Evolutionary conservation across 2,329 filamentous ascomycete species (phyloP).

Genomic region (Fonsecaea erecta): DNA sequence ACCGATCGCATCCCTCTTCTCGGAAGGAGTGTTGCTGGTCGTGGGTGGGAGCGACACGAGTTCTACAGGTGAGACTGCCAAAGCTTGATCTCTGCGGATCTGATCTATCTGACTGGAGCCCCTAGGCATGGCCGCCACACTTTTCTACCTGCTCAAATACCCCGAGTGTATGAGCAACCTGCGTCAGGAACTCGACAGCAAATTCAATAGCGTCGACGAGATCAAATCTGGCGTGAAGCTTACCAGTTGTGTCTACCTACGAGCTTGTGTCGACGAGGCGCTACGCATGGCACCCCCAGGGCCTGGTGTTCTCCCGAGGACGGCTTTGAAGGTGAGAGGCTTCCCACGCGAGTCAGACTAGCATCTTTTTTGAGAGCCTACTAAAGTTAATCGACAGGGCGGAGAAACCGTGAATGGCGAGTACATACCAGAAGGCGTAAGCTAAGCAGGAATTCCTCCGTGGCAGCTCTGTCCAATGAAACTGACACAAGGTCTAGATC

Average conservation of each 20-base stretch:
- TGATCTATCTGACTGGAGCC: not conserved
- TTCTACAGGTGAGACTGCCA: not conserved
- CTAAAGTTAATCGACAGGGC: not conserved
- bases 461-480: not conserved
- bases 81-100: not conserved
- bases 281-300: conserved; percentile 2
- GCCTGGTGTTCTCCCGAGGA: not conserved
- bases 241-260: not conserved
- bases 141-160: conserved; percentile 1
- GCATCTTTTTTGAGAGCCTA: not conserved
- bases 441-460: not conserved
- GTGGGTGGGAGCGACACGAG: not conserved
- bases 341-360: not conserved
- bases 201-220: not conserved
- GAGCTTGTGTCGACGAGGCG: not conserved
- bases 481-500: not conserved
- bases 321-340: not conserved
- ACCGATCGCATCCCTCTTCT: not conserved
- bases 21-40: not conserved
- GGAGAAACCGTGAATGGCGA: not conserved
- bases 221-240: not conserved
- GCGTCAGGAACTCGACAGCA: not conserved
- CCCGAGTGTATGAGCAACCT: not conserved
- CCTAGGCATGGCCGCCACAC: not conserved
- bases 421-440: not conserved